Evolutionary conservation across 352 stramenopile genomes (phyloP).

Genomic region (Thraustotheca clavata): DNA sequence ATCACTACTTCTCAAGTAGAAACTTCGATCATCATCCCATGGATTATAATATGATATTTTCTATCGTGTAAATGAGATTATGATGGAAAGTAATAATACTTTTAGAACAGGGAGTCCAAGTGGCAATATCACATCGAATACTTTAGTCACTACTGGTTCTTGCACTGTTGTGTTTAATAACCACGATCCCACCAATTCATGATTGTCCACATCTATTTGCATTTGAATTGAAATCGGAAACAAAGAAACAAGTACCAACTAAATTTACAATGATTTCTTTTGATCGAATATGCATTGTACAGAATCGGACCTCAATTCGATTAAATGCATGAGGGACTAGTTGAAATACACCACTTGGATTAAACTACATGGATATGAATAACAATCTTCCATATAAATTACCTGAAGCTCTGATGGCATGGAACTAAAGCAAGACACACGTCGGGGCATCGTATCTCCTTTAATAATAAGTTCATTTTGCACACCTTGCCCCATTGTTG

Average conservation of each 20-base stretch:
- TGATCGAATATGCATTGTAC: conserved; percentile 33
- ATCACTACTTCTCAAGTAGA: conserved; percentile 80
- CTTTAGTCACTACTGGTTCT: conserved; percentile 84
- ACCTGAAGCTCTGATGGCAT: conserved; percentile 24
- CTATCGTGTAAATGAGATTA: conserved; percentile 23
- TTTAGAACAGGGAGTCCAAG: conserved; percentile 58
- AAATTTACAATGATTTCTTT: conserved; percentile 22
- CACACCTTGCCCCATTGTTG: conserved; percentile 73
- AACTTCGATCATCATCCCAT: conserved; percentile 77
- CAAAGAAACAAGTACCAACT: conserved; percentile 6
- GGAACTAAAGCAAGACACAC: conserved; percentile 36
- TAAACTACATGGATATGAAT: conserved; percentile 50
- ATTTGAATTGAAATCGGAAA: conserved; percentile 34
- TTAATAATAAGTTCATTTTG: conserved; percentile 86
- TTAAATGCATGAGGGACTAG: conserved; percentile 88
- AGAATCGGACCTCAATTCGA: conserved; percentile 77
- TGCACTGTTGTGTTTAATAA: conserved; percentile 65
- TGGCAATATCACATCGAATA: conserved; percentile 82
- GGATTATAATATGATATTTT: conserved; percentile 92
- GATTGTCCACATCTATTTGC: conserved; percentile 86
- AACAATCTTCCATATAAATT: conserved; percentile 39
- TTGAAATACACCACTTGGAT: conserved; percentile 71
- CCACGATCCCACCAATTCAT: conserved; percentile 87
- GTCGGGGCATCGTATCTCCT: conserved; percentile 48
- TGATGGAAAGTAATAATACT: neutral